Evolutionary conservation across 495 filamentous ascomycete species (phyloP).

Genomic region (Penicillium angulare): DNA sequence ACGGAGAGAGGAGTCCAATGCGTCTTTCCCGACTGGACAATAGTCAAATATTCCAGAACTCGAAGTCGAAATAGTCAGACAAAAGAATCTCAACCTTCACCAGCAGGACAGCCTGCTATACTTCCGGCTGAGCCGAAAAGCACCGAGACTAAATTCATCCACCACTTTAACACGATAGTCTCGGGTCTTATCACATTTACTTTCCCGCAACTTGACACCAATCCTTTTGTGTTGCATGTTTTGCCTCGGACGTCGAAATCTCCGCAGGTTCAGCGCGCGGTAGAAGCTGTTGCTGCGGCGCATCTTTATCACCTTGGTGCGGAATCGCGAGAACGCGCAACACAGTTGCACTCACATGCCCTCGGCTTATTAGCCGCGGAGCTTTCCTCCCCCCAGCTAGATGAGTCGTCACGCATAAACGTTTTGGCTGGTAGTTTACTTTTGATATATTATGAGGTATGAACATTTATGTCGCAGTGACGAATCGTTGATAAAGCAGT

Average conservation of each 20-base stretch:
- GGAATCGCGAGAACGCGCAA: constrained; percentile 1
- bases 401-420: constrained; percentile 1
- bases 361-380: constrained; percentile 5
- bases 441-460: constrained; percentile 15
- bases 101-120: background rate
- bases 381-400: background rate
- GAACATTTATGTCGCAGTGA: background rate
- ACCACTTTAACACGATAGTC: constrained; percentile 9
- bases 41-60: constrained; percentile 8
- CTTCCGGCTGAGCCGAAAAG: constrained; percentile 4
- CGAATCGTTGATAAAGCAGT: background rate
- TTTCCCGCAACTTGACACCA: background rate
- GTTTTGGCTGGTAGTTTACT: constrained; percentile 6
- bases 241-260: constrained; percentile 1
- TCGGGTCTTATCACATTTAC: constrained; percentile 8
- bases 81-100: background rate
- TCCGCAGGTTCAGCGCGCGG: constrained; percentile 6
- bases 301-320: constrained; percentile 10
- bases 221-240: constrained; percentile 10
- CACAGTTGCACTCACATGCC: constrained; percentile 6
- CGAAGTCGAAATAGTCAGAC: constrained; percentile 1
- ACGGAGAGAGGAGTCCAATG: constrained; percentile 2
- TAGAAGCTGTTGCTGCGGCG: constrained; percentile 12
- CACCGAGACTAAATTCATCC: constrained; percentile 3
- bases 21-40: constrained; percentile 7